Evolutionary conservation across 2,329 filamentous ascomycete species (phyloP), one percentile per base, ranked within the genome.

Genomic region (Leptographium procerum): DNA sequence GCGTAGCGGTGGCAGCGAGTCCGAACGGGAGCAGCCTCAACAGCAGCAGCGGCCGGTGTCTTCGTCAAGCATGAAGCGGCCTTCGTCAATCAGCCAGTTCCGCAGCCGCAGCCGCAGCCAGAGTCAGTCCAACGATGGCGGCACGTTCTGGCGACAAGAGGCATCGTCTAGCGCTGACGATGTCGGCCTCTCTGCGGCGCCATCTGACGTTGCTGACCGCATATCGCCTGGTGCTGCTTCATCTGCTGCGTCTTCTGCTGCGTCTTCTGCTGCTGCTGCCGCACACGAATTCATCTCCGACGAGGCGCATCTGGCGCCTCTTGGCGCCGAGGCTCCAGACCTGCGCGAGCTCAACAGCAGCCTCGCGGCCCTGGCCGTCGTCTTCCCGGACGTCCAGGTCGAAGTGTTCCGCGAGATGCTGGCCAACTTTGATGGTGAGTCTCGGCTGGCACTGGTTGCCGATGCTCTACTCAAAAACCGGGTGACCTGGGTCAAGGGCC

Each of bases 331-430:
- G 60, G 73, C 79, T 40, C 79, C 81, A 45, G 81, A 89, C 65
- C 76, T 91, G 28, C 77, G 81, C 63, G 82, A 86, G 60, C 77
- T 92, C 54, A 92, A 92, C 72, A 75, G 76, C 55, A 80, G 83
- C 64, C 81, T 94, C 62, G 80, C 82, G 61, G 82, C 79, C 14
- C 79, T 94, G 50, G 82, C 84, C 26, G 82, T 82, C 53, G 78
- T 91, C 10, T 94, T 94, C 64, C 89, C 89, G 31, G 83, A 91
- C 70, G 77, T 91, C n/a, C 86, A 90, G 70, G 77, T 88, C 60
- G 87, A 91, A 64, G 88, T 91, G 22, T 89, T 94, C 67, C 82
- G 88, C 51, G 88, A 92, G 73, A 88, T 94, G 81, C 81, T 94
- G 54, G 73, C 78, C 45, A 87, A 77, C 66, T 87, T 91, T 67